Evolutionary conservation across 768 basidiomycete genomes (phyloP).

Genomic region (Suillus paluster): DNA sequence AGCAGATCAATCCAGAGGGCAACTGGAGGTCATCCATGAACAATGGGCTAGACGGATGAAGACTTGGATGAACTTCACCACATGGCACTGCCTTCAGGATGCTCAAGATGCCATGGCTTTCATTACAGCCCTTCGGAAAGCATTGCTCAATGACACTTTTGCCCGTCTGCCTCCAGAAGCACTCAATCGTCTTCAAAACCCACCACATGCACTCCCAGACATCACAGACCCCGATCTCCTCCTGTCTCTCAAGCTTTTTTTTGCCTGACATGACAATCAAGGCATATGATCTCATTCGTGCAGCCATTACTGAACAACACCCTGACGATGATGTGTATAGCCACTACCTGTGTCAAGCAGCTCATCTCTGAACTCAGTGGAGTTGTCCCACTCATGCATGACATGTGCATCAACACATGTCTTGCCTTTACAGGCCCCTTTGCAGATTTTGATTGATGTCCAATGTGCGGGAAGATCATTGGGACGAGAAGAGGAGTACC

Average conservation of each 20-base stretch:
- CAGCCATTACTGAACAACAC: constrained; percentile 22
- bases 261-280: constrained; percentile 36
- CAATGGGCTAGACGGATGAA: constrained; percentile 18
- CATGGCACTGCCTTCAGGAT: constrained; percentile 18
- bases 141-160: constrained; percentile 11
- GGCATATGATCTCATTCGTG: constrained; percentile 30
- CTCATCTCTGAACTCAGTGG: constrained; percentile 10
- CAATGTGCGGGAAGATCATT: constrained; percentile 37
- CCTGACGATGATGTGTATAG: constrained; percentile 17
- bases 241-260: constrained; percentile 40
- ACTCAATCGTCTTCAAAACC: constrained; percentile 33
- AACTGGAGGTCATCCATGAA: too few species aligned
- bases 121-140: constrained; percentile 15
- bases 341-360: constrained; percentile 9
- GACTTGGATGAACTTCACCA: too few species aligned
- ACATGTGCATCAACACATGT: constrained; percentile 20
- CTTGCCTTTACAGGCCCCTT: constrained; percentile 20
- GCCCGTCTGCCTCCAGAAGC: constrained; percentile 18
- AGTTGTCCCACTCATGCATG: constrained; percentile 4
- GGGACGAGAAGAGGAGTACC: constrained; percentile 12
- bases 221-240: constrained; percentile 25
- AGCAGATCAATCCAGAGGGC: too few species aligned
- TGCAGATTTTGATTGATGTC: constrained; percentile 31
- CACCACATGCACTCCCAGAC: constrained; percentile 2
- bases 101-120: constrained; percentile 8